Evolutionary conservation across 2,329 filamentous ascomycete genomes (phyloP), one percentile per base, ranked within the genome.

Genomic region (Parastagonospora nodorum): DNA sequence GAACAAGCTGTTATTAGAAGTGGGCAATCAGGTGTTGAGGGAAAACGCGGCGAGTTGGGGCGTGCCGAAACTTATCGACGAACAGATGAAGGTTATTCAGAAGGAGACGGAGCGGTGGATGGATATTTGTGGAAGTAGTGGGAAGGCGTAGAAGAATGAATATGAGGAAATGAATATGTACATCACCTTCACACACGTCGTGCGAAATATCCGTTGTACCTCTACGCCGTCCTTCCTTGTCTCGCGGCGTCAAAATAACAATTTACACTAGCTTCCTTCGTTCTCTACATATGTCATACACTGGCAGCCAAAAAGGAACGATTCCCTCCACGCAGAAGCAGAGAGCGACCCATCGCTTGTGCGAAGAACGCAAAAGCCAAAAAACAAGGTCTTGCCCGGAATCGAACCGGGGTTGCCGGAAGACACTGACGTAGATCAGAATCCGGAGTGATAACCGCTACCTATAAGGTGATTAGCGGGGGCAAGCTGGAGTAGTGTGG

Each of bases 1-100:
- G 2, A 85, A 86, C 57, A 81, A 80, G 66, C 59, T 80, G 31
- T 74, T 83, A 15, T 68, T 80, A 11, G 75, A 80, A 46, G 74
- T 75, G 35, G 79, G 78, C 49, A 69, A 78, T 30, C 70, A 70
- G 45, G 65, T 77, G 50, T 51, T 82, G 27, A 67, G 73, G 55
- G 58, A 70, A 37, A 73, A 78, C 29, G 75, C 76, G 5, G 53
- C 51, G 9, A 53, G 24, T 1, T 73, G 40, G 72, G 61, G 44
- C 39, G 63, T 53, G 57, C 65, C 68, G 27, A 60, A 68, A 35
- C 58, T 79, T 51, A 79, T 81, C 63, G 77, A 80, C 50, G 65
- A 74, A 47, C 78, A 78, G 1, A 78, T 80, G 10, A 70, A 73
- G 31, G 73, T 72, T 40, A 68, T 78, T 16, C 74, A 76, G 48